Base-by-base conservation (phyloP, 768 basidiomycete genomes). In the Mycena floridula region DNA sequence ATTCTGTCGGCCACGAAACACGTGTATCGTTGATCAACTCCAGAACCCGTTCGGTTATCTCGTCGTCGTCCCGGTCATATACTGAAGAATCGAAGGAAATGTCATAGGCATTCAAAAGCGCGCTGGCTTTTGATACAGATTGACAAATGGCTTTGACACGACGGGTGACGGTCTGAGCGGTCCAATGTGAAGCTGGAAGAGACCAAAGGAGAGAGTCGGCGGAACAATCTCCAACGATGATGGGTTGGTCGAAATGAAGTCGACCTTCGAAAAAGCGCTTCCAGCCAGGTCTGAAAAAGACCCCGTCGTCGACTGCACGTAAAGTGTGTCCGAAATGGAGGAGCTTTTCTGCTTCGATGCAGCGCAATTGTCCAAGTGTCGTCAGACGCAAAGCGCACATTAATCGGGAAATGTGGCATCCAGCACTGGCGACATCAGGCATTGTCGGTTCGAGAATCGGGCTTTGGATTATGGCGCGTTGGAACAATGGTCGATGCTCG, bases 381-480 rank as follows among this genome's bases (percentile, higher is more conserved):
- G 73, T 64, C 20, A 77, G 62, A 24, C 67, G 70, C 18, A 87
- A 62, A 5, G 77, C 58, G 12, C 74, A 74, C 68, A 87, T 74
- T 25, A 80, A 63, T 18, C 81, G 73, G 11, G 78, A 80, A 36
- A 89, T 70, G 37, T 83, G 78, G 70, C 77, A 82, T 18, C 83
- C 83, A 4, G 81, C 81, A 26, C 69, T 67, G 18, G 67, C 61
- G 18, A 83, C 67, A 52, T 78, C 74, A 0, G 84, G 82, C 5
- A 85, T 60, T 47, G 70, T 78, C 44, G 73, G 68, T 20, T 88
- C 82, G 45, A 85, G 60, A 25, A 83, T 65, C 5, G 81, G 74
- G 42, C 81, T 85, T 57, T 89, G 87, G n/a, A 85, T 62, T 52
- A 89, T 83, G 8, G 83, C 81, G 11, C 85, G 85, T 46, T 78